Conservation (phyloP, 345 rosid genomes). For the Lumnitzera littorea region DNA sequence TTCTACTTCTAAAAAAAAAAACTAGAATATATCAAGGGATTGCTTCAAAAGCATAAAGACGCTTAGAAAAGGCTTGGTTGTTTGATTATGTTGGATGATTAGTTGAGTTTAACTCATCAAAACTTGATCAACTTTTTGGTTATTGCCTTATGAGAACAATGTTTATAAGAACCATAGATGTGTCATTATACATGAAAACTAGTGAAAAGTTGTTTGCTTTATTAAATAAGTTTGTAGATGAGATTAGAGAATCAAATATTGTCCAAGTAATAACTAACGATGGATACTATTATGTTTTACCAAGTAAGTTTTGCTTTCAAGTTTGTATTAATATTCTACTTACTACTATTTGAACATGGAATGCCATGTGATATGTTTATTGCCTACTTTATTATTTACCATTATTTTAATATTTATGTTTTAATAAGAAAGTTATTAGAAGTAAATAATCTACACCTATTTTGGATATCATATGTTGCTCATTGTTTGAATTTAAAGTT, state of each 20-base stretch:
- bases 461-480: constrained; percentile 11
- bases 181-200: not conserved
- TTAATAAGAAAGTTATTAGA: no score
- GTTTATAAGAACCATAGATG: constrained; percentile 6
- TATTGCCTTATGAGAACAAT: not conserved
- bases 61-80: constrained; percentile 14
- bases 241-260: constrained; percentile 6
- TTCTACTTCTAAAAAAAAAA: no score
- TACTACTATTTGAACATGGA: no score
- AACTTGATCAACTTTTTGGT: constrained; percentile 9
- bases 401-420: no score
- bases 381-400: no score
- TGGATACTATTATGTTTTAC: not conserved
- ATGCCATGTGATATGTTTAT: no score
- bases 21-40: not conserved
- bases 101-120: constrained; percentile 8
- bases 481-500: constrained; percentile 10
- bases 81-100: constrained; percentile 22
- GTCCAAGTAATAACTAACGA: no score
- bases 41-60: constrained; percentile 8
- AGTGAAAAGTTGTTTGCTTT: not conserved
- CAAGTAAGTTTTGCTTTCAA: not conserved
- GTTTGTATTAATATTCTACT: not conserved
- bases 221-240: not conserved
- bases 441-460: not conserved